These are phyloP conservation scores for Helminthosporium solani DNA, from an alignment of 2,329 filamentous ascomycete species.

Conservation along the genomic window DNA sequence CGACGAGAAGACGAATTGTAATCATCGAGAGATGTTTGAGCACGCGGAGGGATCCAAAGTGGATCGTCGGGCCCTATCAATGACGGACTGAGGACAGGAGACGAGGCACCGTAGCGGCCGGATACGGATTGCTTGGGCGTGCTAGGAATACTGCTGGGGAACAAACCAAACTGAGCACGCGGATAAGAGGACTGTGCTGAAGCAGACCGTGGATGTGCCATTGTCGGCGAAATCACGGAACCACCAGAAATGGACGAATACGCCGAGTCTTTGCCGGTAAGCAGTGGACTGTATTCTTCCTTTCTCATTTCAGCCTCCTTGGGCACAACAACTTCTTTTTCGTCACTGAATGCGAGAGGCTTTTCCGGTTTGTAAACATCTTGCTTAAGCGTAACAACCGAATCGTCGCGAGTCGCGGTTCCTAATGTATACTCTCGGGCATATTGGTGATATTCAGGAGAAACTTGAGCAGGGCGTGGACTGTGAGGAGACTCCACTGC, in stretches of 20 bases:
- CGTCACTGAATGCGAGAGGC: slow-evolving; percentile 2
- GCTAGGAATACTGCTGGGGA: slow-evolving; percentile 33
- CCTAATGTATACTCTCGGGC: slow-evolving; percentile 19
- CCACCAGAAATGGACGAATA: slow-evolving; percentile 42
- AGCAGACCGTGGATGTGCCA: slow-evolving; percentile 28
- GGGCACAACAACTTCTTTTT: slow-evolving; percentile 6
- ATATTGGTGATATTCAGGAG: slow-evolving; percentile 24
- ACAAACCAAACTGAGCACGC: slow-evolving; percentile 38
- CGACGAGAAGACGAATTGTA: slow-evolving; percentile 21
- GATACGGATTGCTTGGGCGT: slow-evolving; percentile 37
- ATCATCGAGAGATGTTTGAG: slow-evolving; percentile 32
- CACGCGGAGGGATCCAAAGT: slow-evolving; percentile 21
- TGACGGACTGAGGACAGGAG: slow-evolving; percentile 23
- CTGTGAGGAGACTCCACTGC: slow-evolving; percentile 10
- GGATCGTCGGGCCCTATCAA: slow-evolving; percentile 17
- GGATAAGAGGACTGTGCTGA: slow-evolving; percentile 34
- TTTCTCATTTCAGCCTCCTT: background rate
- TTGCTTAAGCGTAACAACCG: slow-evolving; percentile 13
- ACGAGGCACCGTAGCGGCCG: slow-evolving; percentile 26
- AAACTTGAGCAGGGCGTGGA: slow-evolving; percentile 12
- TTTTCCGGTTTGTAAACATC: slow-evolving; percentile 17
- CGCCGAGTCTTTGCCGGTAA: slow-evolving; percentile 41
- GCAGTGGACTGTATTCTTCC: slow-evolving; percentile 31
- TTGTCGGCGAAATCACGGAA: slow-evolving; percentile 32
- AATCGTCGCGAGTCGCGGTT: slow-evolving; percentile 16